Percentiles rank a stretch among this genome's conserved stretches.
phyloP scores from a whole-genome alignment of 345 rosid species.

The Linum lewisii region DNA sequence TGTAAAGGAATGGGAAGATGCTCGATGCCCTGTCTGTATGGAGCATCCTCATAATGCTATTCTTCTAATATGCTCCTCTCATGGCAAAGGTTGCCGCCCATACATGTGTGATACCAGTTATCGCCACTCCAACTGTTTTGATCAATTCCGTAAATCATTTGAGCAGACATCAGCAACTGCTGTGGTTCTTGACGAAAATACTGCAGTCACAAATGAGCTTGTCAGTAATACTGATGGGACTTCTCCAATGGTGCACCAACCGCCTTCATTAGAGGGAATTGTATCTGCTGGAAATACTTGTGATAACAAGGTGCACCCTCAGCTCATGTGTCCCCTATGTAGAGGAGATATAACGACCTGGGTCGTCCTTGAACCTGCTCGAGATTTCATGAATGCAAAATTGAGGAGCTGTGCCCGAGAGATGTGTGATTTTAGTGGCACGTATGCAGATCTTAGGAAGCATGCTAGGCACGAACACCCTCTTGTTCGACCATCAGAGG shows the following conservation, averaged over 20 bases:
- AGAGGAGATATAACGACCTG: constrained; percentile 82
- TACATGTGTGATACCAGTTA: constrained; percentile 98
- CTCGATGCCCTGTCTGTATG: constrained; percentile 94
- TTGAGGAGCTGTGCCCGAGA: constrained; percentile 81
- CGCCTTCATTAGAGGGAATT: constrained; percentile 16
- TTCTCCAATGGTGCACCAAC: too few relatives aligned
- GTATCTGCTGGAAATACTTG: constrained; percentile 16
- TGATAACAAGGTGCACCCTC: constrained; percentile 31
- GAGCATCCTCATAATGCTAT: constrained; percentile 98
- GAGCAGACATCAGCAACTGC: constrained; percentile 24
- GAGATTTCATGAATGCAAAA: constrained; percentile 78
- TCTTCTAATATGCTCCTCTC: constrained; percentile 82
- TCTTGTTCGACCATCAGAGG: constrained; percentile 71
- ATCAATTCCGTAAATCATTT: constrained; percentile 73
- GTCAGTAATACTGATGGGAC: too few relatives aligned
- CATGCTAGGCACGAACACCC: constrained; percentile 90
- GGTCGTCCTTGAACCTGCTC: constrained; percentile 60
- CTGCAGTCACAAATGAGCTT: too few relatives aligned
- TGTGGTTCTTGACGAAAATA: constrained; percentile 15
- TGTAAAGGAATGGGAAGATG: constrained; percentile 88
- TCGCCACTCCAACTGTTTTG: constrained; percentile 92
- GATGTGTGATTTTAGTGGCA: constrained; percentile 65
- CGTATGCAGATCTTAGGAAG: constrained; percentile 75
- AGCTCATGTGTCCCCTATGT: constrained; percentile 78
- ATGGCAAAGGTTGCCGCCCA: constrained; percentile 89